A percentile compares a stretch with the other conserved stretches of the same genome.
phyloP scores from a whole-genome alignment of 2,329 filamentous ascomycete species.

The Monosporascus sp. region DNA sequence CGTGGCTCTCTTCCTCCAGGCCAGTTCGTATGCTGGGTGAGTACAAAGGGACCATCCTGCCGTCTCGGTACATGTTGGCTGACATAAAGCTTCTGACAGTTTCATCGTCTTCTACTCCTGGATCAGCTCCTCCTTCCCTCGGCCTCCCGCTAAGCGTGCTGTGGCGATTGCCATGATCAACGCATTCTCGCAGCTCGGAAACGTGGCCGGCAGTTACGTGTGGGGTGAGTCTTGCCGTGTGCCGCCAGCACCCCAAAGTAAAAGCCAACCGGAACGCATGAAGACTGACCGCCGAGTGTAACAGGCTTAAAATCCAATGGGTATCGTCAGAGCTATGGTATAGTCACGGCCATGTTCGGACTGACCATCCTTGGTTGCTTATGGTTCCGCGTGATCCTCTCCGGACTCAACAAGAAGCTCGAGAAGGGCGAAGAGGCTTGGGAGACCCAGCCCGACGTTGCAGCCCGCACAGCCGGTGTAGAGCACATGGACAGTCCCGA shows the following conservation, averaged over 20 bases:
- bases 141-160: slow-evolving; percentile 55
- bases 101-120: slow-evolving; percentile 55
- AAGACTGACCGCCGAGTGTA: neutral
- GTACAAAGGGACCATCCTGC: neutral
- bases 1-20: slow-evolving; percentile 55
- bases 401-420: slow-evolving; percentile 41
- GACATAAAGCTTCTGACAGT: neutral
- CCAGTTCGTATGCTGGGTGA: slow-evolving; percentile 48
- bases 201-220: slow-evolving; percentile 57
- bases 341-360: slow-evolving; percentile 61
- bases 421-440: slow-evolving; percentile 36
- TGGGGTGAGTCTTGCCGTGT: slow-evolving; percentile 34
- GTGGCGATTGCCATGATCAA: slow-evolving; percentile 58
- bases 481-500: slow-evolving; percentile 37
- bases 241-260: neutral
- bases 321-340: slow-evolving; percentile 59
- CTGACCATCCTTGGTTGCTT: slow-evolving; percentile 49
- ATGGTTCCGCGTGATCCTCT: slow-evolving; percentile 41
- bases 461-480: slow-evolving; percentile 33
- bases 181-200: slow-evolving; percentile 52
- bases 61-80: neutral
- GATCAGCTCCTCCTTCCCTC: slow-evolving; percentile 53
- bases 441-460: slow-evolving; percentile 32
- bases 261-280: neutral
- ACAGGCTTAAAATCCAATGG: slow-evolving; percentile 48